phyloP scores from a whole-genome alignment of 2,329 filamentous ascomycete genomes.

The Cytospora mali region DNA sequence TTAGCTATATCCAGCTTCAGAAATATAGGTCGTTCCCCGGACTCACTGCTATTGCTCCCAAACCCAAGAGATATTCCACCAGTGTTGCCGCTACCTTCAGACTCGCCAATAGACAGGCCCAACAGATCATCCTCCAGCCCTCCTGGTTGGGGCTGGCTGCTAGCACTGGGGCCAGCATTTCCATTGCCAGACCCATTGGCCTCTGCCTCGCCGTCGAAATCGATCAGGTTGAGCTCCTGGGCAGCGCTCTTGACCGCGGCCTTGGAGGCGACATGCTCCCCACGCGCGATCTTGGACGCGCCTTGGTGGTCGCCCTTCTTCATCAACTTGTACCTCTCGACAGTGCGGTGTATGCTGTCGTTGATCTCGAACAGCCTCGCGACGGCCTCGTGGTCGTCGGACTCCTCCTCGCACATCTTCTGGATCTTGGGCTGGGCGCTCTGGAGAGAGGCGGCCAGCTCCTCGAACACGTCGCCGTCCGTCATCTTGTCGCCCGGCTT shows the following conservation, averaged over 20 bases:
- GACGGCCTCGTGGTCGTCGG: constrained; percentile 93
- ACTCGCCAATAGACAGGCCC: constrained; percentile 78
- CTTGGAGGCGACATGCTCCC: constrained; percentile 52
- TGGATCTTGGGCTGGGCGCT: constrained; percentile 98
- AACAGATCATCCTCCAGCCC: constrained; percentile 88
- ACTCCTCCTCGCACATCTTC: constrained; percentile 99
- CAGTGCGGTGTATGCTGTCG: constrained; percentile 96
- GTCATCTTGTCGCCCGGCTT: constrained; percentile 77
- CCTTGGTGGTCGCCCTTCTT: constrained; percentile 92
- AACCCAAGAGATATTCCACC: constrained; percentile 85
- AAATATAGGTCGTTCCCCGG: not conserved
- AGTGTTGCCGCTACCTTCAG: constrained; percentile 57
- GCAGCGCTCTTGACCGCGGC: constrained; percentile 62
- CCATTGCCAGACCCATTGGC: constrained; percentile 47
- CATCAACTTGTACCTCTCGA: constrained; percentile 92
- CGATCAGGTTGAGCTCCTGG: constrained; percentile 88
- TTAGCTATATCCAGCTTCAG: constrained; percentile 34
- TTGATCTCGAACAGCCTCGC: constrained; percentile 96
- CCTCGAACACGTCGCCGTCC: constrained; percentile 72
- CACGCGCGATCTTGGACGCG: constrained; percentile 80
- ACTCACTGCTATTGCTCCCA: constrained; percentile 68
- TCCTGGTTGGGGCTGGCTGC: constrained; percentile 51
- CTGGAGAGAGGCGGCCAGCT: constrained; percentile 84
- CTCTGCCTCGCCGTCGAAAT: constrained; percentile 73
- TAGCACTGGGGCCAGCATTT: constrained; percentile 34